phyloP scores from a whole-genome alignment of 805 yeast genomes.

The Yarrowia divulgata region DNA sequence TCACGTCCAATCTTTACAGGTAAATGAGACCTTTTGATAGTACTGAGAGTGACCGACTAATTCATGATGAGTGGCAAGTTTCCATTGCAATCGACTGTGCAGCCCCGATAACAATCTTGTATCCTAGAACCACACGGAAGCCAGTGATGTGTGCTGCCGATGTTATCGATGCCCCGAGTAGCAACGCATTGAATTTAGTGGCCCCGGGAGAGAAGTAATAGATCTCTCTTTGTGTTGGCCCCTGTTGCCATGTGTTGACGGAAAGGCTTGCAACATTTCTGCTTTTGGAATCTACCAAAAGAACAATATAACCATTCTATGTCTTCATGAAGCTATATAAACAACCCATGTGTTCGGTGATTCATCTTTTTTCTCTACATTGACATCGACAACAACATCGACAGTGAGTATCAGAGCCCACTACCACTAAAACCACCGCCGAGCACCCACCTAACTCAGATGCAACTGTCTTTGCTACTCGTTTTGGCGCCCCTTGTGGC shows the following conservation, averaged over 20 bases:
- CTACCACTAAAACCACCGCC: too few relatives aligned
- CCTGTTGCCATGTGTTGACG: neutral
- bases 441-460: neutral
- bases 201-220: neutral
- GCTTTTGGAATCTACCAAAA: neutral
- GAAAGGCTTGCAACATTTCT: neutral
- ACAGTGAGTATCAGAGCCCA: neutral
- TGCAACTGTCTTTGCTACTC: neutral
- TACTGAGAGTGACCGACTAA: too few relatives aligned
- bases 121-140: too few relatives aligned
- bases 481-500: neutral
- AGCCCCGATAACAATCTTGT: too few relatives aligned
- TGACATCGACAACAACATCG: neutral
- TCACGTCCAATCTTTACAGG: too few relatives aligned
- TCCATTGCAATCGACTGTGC: too few relatives aligned
- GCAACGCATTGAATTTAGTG: neutral
- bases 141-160: too few relatives aligned
- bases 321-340: neutral
- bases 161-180: too few relatives aligned
- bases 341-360: neutral
- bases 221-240: neutral
- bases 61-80: too few relatives aligned
- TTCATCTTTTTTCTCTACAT: neutral
- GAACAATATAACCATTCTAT: neutral
- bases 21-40: too few relatives aligned